Percentiles rank a stretch among this genome's conserved stretches.
Evolutionary conservation across 2,329 filamentous ascomycete species (phyloP).

Genomic region (Capronia americana): DNA sequence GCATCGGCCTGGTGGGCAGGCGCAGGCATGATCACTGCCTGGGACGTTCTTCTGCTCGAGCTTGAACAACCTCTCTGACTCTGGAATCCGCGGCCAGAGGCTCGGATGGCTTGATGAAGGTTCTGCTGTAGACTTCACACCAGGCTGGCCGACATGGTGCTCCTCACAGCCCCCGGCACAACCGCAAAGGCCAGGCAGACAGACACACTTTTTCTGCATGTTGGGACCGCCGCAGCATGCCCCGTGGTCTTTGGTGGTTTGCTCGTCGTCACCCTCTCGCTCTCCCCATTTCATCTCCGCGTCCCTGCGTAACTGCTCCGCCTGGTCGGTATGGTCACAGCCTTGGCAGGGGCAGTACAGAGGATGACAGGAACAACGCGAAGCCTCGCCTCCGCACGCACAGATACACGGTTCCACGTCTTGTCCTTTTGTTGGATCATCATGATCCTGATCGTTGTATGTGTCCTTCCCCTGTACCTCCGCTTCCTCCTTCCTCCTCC

Average conservation of each 20-base stretch:
- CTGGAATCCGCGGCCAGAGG: background rate
- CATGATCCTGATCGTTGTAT: background rate
- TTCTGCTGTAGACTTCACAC: background rate
- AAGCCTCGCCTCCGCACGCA: constrained; percentile 11
- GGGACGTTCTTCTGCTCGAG: background rate
- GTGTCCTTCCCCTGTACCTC: background rate
- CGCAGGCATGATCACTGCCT: background rate
- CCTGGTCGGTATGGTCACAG: constrained; percentile 22
- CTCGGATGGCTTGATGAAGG: background rate
- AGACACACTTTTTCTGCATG: constrained; percentile 4
- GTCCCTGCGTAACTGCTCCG: background rate
- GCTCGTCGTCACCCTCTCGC: background rate
- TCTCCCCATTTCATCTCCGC: constrained; percentile 12
- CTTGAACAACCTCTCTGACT: background rate
- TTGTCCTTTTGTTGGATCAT: background rate
- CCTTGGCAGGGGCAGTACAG: constrained; percentile 14
- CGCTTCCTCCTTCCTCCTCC: background rate
- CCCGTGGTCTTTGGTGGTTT: background rate
- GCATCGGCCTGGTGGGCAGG: background rate
- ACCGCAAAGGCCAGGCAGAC: constrained; percentile 14
- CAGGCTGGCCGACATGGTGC: background rate
- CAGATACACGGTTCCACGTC: constrained; percentile 5
- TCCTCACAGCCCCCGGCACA: constrained; percentile 2
- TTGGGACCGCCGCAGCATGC: constrained; percentile 2
- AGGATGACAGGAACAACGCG: constrained; percentile 16